Evolutionary conservation across 345 rosid genomes (phyloP).

Genomic region (Hibiscus tridactylites): DNA sequence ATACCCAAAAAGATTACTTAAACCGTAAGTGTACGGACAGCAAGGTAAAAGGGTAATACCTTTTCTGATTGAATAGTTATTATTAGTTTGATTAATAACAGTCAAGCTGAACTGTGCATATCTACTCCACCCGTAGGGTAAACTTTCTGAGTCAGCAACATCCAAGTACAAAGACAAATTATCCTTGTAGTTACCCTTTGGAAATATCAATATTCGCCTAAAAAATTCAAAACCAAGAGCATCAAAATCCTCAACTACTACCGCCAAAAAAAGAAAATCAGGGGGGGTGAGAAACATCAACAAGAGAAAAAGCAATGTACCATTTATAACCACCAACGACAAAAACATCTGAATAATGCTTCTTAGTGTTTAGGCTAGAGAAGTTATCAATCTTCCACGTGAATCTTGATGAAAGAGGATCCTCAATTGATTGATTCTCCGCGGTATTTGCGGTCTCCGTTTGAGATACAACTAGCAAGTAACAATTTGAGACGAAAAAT

Average conservation of each 20-base stretch:
- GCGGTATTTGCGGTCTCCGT: conserved; percentile 45
- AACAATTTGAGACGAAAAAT: not conserved
- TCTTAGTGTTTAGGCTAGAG: conserved; percentile 61
- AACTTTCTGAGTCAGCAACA: conserved; percentile 71
- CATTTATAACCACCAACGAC: conserved; percentile 86
- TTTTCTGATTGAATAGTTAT: conserved; percentile 66
- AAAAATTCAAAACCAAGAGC: conserved; percentile 4
- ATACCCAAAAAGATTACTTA: not conserved
- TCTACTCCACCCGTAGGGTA: conserved; percentile 95
- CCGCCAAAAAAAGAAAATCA: not conserved
- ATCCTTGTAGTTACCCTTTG: conserved; percentile 84
- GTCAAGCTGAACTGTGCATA: conserved; percentile 85
- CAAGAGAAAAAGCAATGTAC: conserved; percentile 22
- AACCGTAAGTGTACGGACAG: not conserved
- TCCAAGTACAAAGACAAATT: conserved; percentile 92
- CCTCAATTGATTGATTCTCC: conserved; percentile 71
- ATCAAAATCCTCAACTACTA: conserved; percentile 3
- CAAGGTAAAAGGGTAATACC: conserved; percentile 31
- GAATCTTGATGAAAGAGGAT: conserved; percentile 73
- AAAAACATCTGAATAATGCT: conserved; percentile 69
- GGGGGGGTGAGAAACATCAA: not conserved
- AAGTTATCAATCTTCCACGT: conserved; percentile 76
- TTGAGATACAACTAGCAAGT: conserved; percentile 30
- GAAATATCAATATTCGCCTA: conserved; percentile 87
- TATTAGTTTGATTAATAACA: conserved; percentile 69